Conservation (phyloP, 2,329 filamentous ascomycete genomes). For the Rutstroemia sp. region DNA sequence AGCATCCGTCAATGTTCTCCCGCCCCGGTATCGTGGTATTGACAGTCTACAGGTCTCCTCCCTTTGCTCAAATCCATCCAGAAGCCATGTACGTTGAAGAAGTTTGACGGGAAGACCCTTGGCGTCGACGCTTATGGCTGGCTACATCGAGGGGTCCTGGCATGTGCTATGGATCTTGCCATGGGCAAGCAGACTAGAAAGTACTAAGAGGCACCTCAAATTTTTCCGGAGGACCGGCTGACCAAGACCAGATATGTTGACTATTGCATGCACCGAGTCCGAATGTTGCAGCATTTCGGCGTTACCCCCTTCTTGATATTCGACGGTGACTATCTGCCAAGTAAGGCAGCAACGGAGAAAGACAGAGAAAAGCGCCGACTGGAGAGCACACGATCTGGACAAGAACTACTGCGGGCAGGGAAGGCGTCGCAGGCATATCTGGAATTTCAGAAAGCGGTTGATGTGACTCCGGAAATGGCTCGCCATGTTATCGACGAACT, state of each 20-base stretch:
- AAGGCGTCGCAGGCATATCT: slow-evolving; percentile 72
- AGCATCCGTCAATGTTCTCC: background rate
- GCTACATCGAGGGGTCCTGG: slow-evolving; percentile 87
- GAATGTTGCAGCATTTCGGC: slow-evolving; percentile 90
- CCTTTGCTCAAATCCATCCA: slow-evolving; percentile 95
- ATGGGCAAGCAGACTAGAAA: slow-evolving; percentile 81
- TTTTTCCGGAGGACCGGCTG: background rate
- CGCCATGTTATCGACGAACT: slow-evolving; percentile 84
- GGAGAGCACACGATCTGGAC: slow-evolving; percentile 65
- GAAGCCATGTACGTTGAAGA: slow-evolving; percentile 76
- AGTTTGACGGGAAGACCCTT: slow-evolving; percentile 78
- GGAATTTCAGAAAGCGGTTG: slow-evolving; percentile 90
- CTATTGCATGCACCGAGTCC: slow-evolving; percentile 81
- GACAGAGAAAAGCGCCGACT: slow-evolving; percentile 68
- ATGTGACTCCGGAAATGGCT: slow-evolving; percentile 95
- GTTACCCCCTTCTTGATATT: slow-evolving; percentile 94
- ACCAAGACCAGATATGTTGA: slow-evolving; percentile 64
- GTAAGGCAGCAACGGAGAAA: slow-evolving; percentile 81
- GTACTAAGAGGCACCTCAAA: slow-evolving; percentile 37
- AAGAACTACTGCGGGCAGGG: slow-evolving; percentile 75
- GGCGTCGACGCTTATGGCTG: slow-evolving; percentile 98
- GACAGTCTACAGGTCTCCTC: slow-evolving; percentile 58
- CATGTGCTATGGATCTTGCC: slow-evolving; percentile 86
- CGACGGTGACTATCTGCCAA: slow-evolving; percentile 90
- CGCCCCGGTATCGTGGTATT: slow-evolving; percentile 11